A percentile compares a stretch with the other conserved stretches of the same genome.
phyloP scores from a whole-genome alignment of 2,329 filamentous ascomycete genomes.

The Dryadomyces quercus-mongolicae region DNA sequence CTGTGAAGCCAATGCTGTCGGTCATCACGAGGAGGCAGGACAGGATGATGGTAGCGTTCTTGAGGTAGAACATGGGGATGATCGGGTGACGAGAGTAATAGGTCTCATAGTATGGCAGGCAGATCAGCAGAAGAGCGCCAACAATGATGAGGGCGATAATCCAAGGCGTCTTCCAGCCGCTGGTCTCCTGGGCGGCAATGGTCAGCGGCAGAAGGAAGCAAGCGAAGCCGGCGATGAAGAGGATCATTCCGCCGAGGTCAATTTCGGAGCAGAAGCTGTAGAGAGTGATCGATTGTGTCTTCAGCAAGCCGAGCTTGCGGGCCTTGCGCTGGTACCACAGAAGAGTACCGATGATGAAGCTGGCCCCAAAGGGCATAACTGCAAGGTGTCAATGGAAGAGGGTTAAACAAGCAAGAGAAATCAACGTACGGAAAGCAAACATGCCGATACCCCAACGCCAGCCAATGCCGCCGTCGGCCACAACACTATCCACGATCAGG shows the following conservation, averaged over 20 bases:
- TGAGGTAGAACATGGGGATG: slow-evolving; percentile 32
- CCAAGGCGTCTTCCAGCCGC: slow-evolving; percentile 31
- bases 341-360: slow-evolving; percentile 32
- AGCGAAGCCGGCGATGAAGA: slow-evolving; percentile 35
- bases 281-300: slow-evolving; percentile 6
- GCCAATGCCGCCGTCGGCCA: slow-evolving; percentile 19
- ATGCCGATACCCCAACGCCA: slow-evolving; percentile 45
- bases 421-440: not conserved
- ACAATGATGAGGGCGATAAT: slow-evolving; percentile 31
- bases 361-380: slow-evolving; percentile 36
- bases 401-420: not conserved
- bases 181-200: slow-evolving; percentile 26
- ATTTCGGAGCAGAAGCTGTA: slow-evolving; percentile 23
- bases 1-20: slow-evolving; percentile 7
- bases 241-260: slow-evolving; percentile 28
- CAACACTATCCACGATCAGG: slow-evolving; percentile 28
- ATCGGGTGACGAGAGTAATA: slow-evolving; percentile 29
- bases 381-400: slow-evolving; percentile 21
- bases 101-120: slow-evolving; percentile 33
- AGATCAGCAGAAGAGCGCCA: slow-evolving; percentile 26
- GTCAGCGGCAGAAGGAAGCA: slow-evolving; percentile 33
- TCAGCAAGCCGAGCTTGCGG: not conserved
- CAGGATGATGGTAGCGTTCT: slow-evolving; percentile 27
- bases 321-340: not conserved
- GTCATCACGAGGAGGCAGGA: slow-evolving; percentile 24